A percentile compares a stretch with the other conserved stretches of the same genome.
Evolutionary conservation across 805 yeast genomes (phyloP).

Genomic region (Wickerhamiella parazyma): DNA sequence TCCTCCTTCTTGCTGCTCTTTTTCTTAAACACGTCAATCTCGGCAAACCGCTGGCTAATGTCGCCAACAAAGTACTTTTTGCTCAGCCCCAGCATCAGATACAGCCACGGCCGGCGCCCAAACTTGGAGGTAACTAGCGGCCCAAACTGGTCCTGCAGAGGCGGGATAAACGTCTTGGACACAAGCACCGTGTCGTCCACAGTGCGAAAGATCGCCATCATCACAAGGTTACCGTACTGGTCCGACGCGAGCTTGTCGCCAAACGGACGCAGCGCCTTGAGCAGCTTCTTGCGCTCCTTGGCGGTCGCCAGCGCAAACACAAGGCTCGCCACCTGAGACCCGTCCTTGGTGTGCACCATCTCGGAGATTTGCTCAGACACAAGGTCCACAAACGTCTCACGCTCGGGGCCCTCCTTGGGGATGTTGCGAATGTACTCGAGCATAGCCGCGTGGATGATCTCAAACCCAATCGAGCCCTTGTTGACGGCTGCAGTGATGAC

Average conservation of each 20-base stretch:
- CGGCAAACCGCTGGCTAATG: slow-evolving; percentile 42
- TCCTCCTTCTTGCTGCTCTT: slow-evolving; percentile 78
- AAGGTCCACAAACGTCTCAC: slow-evolving; percentile 68
- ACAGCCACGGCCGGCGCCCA: slow-evolving; percentile 80
- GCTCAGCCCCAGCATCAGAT: slow-evolving; percentile 62
- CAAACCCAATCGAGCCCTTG: slow-evolving; percentile 94
- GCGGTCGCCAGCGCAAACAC: slow-evolving; percentile 74
- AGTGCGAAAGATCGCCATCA: slow-evolving; percentile 64
- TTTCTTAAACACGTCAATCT: slow-evolving; percentile 46
- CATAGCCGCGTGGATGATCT: slow-evolving; percentile 92
- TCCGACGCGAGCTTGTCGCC: slow-evolving; percentile 64
- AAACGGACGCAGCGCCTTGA: slow-evolving; percentile 62
- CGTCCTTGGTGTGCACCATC: slow-evolving; percentile 89
- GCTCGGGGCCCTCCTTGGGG: slow-evolving; percentile 41
- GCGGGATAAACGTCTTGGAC: slow-evolving; percentile 55
- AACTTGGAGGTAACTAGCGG: slow-evolving; percentile 54
- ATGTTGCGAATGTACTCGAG: slow-evolving; percentile 68
- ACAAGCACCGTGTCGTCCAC: slow-evolving; percentile 89
- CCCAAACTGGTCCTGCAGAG: slow-evolving; percentile 35
- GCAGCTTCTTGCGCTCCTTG: slow-evolving; percentile 73
- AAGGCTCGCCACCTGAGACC: slow-evolving; percentile 78
- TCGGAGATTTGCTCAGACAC: slow-evolving; percentile 84
- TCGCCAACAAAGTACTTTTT: slow-evolving; percentile 70
- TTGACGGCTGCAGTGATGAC: slow-evolving; percentile 84
- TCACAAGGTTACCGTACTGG: slow-evolving; percentile 74